Conservation (phyloP, 768 basidiomycete genomes). For the Porpolomopsis calyptriformis region DNA sequence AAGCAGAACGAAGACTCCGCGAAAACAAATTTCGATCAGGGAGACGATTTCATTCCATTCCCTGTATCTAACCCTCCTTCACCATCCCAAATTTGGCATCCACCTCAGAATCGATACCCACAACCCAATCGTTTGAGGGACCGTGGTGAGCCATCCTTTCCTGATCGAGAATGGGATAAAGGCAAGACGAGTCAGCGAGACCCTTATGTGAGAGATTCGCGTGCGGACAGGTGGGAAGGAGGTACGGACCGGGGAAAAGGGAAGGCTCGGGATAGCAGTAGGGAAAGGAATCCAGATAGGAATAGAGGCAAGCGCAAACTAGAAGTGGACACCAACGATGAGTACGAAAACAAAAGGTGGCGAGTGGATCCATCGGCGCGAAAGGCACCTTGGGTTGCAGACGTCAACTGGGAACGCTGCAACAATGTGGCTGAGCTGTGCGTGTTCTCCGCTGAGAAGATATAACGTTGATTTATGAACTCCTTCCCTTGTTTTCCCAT, state of each 20-base stretch:
- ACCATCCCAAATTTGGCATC: neutral
- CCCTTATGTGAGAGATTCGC: no score
- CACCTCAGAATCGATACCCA: neutral
- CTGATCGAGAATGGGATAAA: conserved; percentile 30
- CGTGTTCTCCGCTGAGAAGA: conserved; percentile 20
- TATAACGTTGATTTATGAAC: neutral
- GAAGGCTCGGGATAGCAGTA: conserved; percentile 11
- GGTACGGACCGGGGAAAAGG: conserved; percentile 11
- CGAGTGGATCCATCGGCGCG: conserved; percentile 40
- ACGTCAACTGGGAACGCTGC: conserved; percentile 64
- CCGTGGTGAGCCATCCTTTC: neutral
- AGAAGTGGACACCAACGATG: conserved; percentile 39
- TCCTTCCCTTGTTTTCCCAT: neutral
- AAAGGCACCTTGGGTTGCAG: conserved; percentile 59
- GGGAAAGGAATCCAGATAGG: conserved; percentile 15
- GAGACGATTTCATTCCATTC: conserved; percentile 5
- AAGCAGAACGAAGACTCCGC: neutral
- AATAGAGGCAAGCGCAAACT: conserved; percentile 35
- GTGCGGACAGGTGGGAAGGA: no score
- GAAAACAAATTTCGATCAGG: neutral
- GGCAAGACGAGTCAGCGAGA: conserved; percentile 23
- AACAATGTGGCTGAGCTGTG: conserved; percentile 78
- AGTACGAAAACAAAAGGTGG: conserved; percentile 43
- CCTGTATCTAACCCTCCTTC: neutral
- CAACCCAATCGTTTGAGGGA: no score